Evolutionary conservation across 139 green algal genomes (phyloP), one percentile per base, ranked within the genome.

Genomic region (Haematococcus lacustris): DNA sequence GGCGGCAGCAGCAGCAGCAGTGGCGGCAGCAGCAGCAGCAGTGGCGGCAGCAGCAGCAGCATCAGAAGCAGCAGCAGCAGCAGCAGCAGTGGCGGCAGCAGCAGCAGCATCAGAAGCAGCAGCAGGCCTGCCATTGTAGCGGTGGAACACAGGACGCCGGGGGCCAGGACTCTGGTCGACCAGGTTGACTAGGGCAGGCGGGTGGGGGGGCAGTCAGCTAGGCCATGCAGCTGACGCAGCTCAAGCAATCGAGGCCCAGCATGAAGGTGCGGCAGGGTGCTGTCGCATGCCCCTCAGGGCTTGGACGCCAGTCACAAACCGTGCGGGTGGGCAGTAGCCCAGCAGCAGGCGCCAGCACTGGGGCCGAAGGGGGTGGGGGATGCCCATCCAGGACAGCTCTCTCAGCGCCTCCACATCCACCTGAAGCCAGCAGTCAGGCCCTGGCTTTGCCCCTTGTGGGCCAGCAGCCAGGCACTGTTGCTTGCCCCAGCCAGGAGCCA

Each of bases 371-470:
- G 82, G 38, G 5, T 82, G 68, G 0, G 94, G 93, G n/a, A 97
- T 88, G 34, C 94, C 94, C 66, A 78, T 96, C 94, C 94, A 98
- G 59, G 87, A 74, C 53, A 97, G 77, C 80, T 98, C 93, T 6
- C 90, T 74, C 71, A 98, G 80, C 13, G 86, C 84, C 37, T 96
- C 89, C 38, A 96, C 32, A 61, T 97, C 88, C 1, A 96, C 86
- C 85, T 90, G 75, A n/a, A 28, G 21, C 5, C 1, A 72, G 38
- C 43, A 70, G 0, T 7, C 66, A 75, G 35, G 38, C 47, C 47
- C 9, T 57, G 47, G 13, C 9, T 57, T 28, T 9, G 47, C 17
- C 9, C 47, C 17, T 9, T 57, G 47, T 28, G 47, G 47, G 53
- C 53, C 30, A 9, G 17, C 43, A 9, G 43, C 17, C 9, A 17